Evolutionary conservation across 208 protist species (phyloP).

Genomic region (Porcisia hertigi): DNA sequence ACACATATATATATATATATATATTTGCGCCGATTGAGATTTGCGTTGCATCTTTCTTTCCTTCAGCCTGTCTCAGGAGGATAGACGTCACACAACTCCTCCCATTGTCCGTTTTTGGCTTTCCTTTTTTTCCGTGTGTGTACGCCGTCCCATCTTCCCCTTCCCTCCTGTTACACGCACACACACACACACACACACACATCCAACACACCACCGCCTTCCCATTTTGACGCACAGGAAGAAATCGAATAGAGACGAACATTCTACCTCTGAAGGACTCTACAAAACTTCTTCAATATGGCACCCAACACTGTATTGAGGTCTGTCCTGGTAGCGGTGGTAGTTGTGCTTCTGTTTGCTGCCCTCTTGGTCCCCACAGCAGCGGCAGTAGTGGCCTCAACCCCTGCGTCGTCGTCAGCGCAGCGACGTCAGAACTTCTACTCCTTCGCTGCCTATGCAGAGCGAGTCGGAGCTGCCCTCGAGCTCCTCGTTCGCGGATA

Average conservation of each 20-base stretch:
- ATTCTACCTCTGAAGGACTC: background rate
- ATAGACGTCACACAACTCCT: no score
- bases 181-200: background rate
- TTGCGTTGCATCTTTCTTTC: no score
- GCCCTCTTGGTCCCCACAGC: background rate
- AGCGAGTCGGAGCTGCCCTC: slow-evolving; percentile 28
- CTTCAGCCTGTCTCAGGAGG: no score
- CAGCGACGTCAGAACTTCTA: slow-evolving; percentile 15
- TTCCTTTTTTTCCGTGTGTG: no score
- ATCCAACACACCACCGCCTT: background rate
- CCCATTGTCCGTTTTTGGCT: no score
- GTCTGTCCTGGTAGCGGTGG: background rate
- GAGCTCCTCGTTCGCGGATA: slow-evolving; percentile 10
- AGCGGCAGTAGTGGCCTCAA: background rate
- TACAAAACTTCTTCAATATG: background rate
- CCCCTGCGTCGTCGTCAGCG: background rate
- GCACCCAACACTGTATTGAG: background rate
- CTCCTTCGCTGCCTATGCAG: slow-evolving; percentile 22
- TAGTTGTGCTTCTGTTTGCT: background rate
- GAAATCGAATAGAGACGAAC: background rate
- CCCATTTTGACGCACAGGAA: background rate
- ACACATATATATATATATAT: background rate
- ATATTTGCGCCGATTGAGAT: no score
- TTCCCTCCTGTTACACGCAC: no score
- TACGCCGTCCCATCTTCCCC: no score